A percentile compares a stretch with the other conserved stretches of the same genome.
phyloP scores from a whole-genome alignment of 2,329 filamentous ascomycete species.

The Fusarium oxysporum region DNA sequence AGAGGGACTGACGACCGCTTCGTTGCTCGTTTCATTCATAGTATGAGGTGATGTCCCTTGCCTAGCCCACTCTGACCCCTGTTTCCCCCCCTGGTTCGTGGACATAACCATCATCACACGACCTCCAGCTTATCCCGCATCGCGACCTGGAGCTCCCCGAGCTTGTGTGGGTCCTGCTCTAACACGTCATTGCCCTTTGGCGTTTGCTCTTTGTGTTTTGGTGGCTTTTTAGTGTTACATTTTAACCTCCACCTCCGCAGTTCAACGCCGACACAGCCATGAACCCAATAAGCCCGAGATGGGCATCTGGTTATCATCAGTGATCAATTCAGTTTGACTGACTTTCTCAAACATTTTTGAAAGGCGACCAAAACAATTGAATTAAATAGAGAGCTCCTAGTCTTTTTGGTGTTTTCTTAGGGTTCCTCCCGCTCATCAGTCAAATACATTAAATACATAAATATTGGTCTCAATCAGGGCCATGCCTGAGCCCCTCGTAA shows the following conservation, averaged over 20 bases:
- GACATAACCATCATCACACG: slow-evolving; percentile 28
- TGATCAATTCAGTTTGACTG: neutral
- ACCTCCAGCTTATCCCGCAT: slow-evolving; percentile 39
- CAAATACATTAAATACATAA: slow-evolving; percentile 43
- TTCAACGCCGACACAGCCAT: slow-evolving; percentile 26
- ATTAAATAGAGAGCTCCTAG: slow-evolving; percentile 46
- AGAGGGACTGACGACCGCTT: slow-evolving; percentile 1
- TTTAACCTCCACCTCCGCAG: slow-evolving; percentile 43
- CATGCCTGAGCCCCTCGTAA: slow-evolving; percentile 39
- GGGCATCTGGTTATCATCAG: neutral
- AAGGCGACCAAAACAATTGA: slow-evolving; percentile 35
- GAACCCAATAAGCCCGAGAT: neutral
- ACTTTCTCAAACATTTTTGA: neutral
- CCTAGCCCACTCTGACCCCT: slow-evolving; percentile 20
- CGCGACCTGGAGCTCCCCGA: slow-evolving; percentile 44
- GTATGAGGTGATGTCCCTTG: slow-evolving; percentile 24
- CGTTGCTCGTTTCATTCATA: slow-evolving; percentile 7
- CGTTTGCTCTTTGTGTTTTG: slow-evolving; percentile 18
- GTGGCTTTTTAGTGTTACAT: slow-evolving; percentile 22
- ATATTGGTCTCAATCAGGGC: slow-evolving; percentile 43
- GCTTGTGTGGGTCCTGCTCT: slow-evolving; percentile 45
- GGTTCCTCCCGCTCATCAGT: slow-evolving; percentile 42
- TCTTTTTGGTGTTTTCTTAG: slow-evolving; percentile 46
- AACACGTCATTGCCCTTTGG: slow-evolving; percentile 38
- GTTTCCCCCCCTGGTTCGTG: slow-evolving; percentile 26